Evolutionary conservation across 2,329 filamentous ascomycete genomes (phyloP).

Genomic region (Colletotrichum noveboracense): DNA sequence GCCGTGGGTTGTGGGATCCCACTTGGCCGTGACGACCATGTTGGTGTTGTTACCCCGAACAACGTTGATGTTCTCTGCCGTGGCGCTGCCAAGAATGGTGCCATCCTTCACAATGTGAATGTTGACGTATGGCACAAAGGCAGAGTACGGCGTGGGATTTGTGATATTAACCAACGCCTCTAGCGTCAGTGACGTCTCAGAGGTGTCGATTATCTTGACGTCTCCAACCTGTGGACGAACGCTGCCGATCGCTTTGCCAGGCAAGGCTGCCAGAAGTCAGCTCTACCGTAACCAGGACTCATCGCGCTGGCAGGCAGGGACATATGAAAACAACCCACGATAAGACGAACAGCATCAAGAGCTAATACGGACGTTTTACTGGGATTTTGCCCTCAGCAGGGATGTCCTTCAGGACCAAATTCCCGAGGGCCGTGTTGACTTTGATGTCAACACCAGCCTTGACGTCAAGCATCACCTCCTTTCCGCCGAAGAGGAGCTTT

Average conservation of each 20-base stretch:
- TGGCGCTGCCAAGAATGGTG: slow-evolving; percentile 77
- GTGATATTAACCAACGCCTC: slow-evolving; percentile 80
- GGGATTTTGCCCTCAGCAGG: slow-evolving; percentile 86
- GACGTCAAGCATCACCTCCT: slow-evolving; percentile 74
- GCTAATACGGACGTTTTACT: slow-evolving; percentile 87
- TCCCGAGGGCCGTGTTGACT: slow-evolving; percentile 80
- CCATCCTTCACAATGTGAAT: slow-evolving; percentile 78
- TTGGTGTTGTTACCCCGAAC: slow-evolving; percentile 74
- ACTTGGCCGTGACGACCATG: slow-evolving; percentile 70
- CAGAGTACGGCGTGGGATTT: slow-evolving; percentile 89
- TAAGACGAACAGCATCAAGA: slow-evolving; percentile 48
- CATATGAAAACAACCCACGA: slow-evolving; percentile 24
- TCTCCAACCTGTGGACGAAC: slow-evolving; percentile 71
- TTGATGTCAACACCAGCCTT: slow-evolving; percentile 83
- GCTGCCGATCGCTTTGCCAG: slow-evolving; percentile 53
- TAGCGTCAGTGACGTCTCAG: slow-evolving; percentile 69
- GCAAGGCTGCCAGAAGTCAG: slow-evolving; percentile 60
- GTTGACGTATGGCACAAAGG: slow-evolving; percentile 79
- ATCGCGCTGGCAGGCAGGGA: slow-evolving; percentile 11
- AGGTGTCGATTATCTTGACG: slow-evolving; percentile 72
- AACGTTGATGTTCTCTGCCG: slow-evolving; percentile 67
- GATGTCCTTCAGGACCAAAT: slow-evolving; percentile 81
- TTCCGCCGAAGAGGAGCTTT: slow-evolving; percentile 75
- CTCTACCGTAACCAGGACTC: neutral
- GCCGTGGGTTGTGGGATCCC: slow-evolving; percentile 75